Conservation (phyloP, 805 yeast species). For the Kodamaea kaohsiungensis region DNA sequence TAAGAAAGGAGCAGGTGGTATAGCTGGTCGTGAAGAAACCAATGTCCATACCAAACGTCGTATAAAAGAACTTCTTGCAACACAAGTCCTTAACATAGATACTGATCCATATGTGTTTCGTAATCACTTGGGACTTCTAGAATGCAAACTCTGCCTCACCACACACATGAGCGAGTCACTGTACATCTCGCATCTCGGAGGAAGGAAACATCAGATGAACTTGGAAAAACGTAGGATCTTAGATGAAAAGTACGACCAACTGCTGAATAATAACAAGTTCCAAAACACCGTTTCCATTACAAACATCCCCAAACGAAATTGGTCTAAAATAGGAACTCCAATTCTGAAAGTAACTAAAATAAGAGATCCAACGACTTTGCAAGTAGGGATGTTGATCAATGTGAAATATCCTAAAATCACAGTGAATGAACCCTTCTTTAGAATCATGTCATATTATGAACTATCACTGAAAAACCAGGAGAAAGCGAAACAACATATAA, state of each 20-base stretch:
- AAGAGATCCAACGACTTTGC: constrained; percentile 57
- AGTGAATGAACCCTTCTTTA: constrained; percentile 58
- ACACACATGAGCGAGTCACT: constrained; percentile 79
- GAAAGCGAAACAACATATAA: constrained; percentile 25
- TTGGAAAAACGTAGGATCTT: constrained; percentile 56
- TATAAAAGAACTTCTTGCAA: constrained; percentile 59
- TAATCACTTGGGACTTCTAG: constrained; percentile 81
- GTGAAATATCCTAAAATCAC: constrained; percentile 55
- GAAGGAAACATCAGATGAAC: constrained; percentile 77
- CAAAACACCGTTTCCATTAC: constrained; percentile 27
- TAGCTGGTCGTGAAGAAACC: constrained; percentile 72
- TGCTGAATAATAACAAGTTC: constrained; percentile 1
- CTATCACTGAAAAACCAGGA: constrained; percentile 42
- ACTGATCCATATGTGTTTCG: constrained; percentile 82
- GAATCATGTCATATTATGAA: constrained; percentile 82
- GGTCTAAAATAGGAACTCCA: constrained; percentile 72
- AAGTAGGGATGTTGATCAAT: constrained; percentile 66
- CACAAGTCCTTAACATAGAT: constrained; percentile 51
- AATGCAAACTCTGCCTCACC: constrained; percentile 83
- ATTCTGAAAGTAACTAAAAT: constrained; percentile 67
- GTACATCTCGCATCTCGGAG: constrained; percentile 81
- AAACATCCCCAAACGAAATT: constrained; percentile 46
- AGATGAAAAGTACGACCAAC: constrained; percentile 32
- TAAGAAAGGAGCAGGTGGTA: constrained; percentile 87
- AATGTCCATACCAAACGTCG: constrained; percentile 70